Conservation (phyloP, 202 grass and related monocot species). For the Panicum virgatum region DNA sequence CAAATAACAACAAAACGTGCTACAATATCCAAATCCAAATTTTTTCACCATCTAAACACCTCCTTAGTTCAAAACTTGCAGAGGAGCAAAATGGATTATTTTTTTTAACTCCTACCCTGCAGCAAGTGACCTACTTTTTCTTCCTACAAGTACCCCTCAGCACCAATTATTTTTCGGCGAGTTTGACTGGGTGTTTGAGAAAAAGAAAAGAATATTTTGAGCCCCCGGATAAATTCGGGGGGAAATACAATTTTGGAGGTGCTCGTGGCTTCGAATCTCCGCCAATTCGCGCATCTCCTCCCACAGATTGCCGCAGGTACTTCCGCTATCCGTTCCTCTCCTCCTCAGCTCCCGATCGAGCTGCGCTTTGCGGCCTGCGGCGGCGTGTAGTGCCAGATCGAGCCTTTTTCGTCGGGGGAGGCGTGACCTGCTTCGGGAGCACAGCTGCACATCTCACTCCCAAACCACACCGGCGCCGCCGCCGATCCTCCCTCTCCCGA, state of each 20-base stretch:
- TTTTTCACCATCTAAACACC: no score
- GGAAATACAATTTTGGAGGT: conserved; percentile 16
- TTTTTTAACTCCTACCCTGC: conserved; percentile 29
- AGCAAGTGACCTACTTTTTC: conserved; percentile 35
- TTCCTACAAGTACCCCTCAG: conserved; percentile 24
- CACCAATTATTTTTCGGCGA: conserved; percentile 5
- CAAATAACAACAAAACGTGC: no score
- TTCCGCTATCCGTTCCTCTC: conserved; percentile 8
- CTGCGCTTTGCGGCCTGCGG: neutral
- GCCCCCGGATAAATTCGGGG: conserved; percentile 32
- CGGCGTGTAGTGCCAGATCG: conserved; percentile 4
- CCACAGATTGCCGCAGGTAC: conserved; percentile 6
- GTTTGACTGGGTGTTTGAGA: conserved; percentile 31
- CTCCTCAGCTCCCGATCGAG: conserved; percentile 27
- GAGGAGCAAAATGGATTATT: conserved; percentile 12
- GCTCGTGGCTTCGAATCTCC: conserved; percentile 28
- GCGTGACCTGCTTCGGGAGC: no score
- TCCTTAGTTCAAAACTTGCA: conserved; percentile 29
- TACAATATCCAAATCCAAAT: no score
- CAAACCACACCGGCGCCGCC: no score
- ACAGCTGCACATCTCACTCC: no score
- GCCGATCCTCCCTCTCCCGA: no score
- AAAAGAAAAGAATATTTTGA: conserved; percentile 19
- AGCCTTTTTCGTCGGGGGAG: neutral
- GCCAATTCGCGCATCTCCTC: conserved; percentile 9